These are phyloP conservation scores for Magnusiomyces suaveolens DNA, from an alignment of 1,139 yeast genomes.

Conservation along the genomic window DNA sequence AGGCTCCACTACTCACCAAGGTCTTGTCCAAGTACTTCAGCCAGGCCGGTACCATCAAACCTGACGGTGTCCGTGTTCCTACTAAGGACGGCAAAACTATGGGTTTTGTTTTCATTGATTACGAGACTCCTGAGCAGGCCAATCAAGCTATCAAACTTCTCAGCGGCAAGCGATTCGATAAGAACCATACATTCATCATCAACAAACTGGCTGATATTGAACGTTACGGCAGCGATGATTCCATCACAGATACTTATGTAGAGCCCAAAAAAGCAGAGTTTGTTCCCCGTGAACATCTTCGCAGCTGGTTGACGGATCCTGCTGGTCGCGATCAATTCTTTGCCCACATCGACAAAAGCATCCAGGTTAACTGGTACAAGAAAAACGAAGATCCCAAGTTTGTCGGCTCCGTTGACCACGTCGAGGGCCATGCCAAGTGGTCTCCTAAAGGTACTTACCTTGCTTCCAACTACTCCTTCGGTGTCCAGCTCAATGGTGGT, in stretches of 20 bases:
- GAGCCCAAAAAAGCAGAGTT: slow-evolving; percentile 68
- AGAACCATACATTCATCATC: slow-evolving; percentile 79
- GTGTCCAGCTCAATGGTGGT: slow-evolving; percentile 97
- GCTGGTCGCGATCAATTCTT: slow-evolving; percentile 86
- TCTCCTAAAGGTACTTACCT: slow-evolving; percentile 90
- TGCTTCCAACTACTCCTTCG: slow-evolving; percentile 86
- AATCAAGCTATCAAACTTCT: slow-evolving; percentile 68
- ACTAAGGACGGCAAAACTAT: slow-evolving; percentile 61
- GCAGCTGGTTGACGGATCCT: slow-evolving; percentile 84
- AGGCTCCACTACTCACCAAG: slow-evolving; percentile 73
- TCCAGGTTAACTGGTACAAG: slow-evolving; percentile 84
- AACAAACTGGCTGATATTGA: slow-evolving; percentile 81
- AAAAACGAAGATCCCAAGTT: slow-evolving; percentile 65
- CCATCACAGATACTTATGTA: slow-evolving; percentile 50
- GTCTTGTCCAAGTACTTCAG: slow-evolving; percentile 75
- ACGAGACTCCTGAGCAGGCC: slow-evolving; percentile 57
- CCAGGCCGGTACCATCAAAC: slow-evolving; percentile 60
- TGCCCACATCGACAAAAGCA: slow-evolving; percentile 69
- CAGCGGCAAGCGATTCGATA: slow-evolving; percentile 86
- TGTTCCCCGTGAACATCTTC: slow-evolving; percentile 69
- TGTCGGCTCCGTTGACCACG: slow-evolving; percentile 66
- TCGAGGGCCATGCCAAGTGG: slow-evolving; percentile 84
- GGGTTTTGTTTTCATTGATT: slow-evolving; percentile 85
- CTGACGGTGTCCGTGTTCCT: slow-evolving; percentile 70
- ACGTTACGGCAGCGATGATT: slow-evolving; percentile 63